Evolutionary conservation across 2,329 filamentous ascomycete species (phyloP).

Genomic region (Aspergillus terreus): DNA sequence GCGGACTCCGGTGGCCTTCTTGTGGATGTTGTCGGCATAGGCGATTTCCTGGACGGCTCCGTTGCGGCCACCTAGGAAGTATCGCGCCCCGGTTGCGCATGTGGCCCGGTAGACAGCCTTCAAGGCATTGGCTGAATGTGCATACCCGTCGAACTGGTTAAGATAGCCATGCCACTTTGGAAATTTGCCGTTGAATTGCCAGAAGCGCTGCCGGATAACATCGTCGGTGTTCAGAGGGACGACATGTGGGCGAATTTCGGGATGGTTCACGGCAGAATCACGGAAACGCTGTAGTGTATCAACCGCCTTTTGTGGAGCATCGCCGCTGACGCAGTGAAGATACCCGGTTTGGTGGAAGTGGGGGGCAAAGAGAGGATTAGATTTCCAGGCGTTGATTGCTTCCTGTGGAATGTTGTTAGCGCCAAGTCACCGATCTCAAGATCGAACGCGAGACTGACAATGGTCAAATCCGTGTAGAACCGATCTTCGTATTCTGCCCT

Average conservation of each 20-base stretch:
- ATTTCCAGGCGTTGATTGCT: slow-evolving; percentile 53
- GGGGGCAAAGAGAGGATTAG: slow-evolving; percentile 49
- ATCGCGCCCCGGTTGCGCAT: slow-evolving; percentile 38
- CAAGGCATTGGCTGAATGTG: slow-evolving; percentile 53
- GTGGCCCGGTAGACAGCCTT: slow-evolving; percentile 45
- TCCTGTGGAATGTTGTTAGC: slow-evolving; percentile 27
- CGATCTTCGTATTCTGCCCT: slow-evolving; percentile 57
- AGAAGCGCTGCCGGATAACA: slow-evolving; percentile 43
- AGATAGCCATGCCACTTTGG: slow-evolving; percentile 57
- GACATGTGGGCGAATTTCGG: slow-evolving; percentile 40
- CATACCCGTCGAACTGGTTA: slow-evolving; percentile 56
- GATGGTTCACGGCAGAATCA: slow-evolving; percentile 34
- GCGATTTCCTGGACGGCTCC: slow-evolving; percentile 40
- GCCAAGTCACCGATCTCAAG: neutral
- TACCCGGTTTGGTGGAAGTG: slow-evolving; percentile 53
- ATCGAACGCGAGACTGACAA: slow-evolving; percentile 34
- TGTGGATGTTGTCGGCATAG: slow-evolving; percentile 20
- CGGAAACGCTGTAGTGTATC: slow-evolving; percentile 43
- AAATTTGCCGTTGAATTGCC: slow-evolving; percentile 50
- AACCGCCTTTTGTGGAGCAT: slow-evolving; percentile 47
- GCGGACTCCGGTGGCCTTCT: slow-evolving; percentile 31
- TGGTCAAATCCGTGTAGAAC: slow-evolving; percentile 54
- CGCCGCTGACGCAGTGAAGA: slow-evolving; percentile 49
- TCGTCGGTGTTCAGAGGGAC: slow-evolving; percentile 31
- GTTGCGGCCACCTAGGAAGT: slow-evolving; percentile 42